Base-by-base conservation (phyloP, 345 rosid species). In the Boechera divaricarpa region DNA sequence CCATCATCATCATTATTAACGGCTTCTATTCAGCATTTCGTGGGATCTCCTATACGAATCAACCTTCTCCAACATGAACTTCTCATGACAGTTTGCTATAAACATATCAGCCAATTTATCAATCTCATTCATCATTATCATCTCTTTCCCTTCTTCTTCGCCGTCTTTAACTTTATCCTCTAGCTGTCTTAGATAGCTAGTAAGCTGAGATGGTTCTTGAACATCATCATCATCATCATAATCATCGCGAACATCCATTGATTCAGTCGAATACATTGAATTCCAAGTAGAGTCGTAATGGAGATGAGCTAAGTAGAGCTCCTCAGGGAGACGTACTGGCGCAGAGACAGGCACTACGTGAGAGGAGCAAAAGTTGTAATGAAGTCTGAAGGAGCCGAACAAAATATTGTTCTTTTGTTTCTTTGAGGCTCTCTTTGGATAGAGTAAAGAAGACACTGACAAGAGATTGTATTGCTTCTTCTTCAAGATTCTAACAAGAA, bases 41-140 rank as follows among this genome's bases (percentile, higher is more conserved):
- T 92, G 94, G 63, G 85, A 95, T 84, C 92, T 92, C 86, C 99
- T 91, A 66, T 88, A 84, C 1, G 99, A 95, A 80, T 95, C 99
- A 70, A 88, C 91, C 85, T 95, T 95, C 97, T 92, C 99, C 86
- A 92, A 72, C 71, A 72, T 79, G 81, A 92, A 92, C 84, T 91
- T 92, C 81, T 95, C 96, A 78, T 87, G 98, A 79, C 94, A 88
- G 51, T 61, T 81, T 24, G 96, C 94, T 21, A 95, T 95, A 64
- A 95, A 95, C 88, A 68, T 61, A 55, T 95, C 98, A 2, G 99
- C 99, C 12, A 92, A 67, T 76, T 74, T 70, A 81, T 95, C 98
- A 38, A 95, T 92, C 79, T 95, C 94, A 63, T 88, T 86, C 26
- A 64, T 72, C 11, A 31, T 69, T 35, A 10, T 52, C 11, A 31